Evolutionary conservation across 2,329 filamentous ascomycete genomes (phyloP).

Genomic region (Fusarium chlamydosporum): DNA sequence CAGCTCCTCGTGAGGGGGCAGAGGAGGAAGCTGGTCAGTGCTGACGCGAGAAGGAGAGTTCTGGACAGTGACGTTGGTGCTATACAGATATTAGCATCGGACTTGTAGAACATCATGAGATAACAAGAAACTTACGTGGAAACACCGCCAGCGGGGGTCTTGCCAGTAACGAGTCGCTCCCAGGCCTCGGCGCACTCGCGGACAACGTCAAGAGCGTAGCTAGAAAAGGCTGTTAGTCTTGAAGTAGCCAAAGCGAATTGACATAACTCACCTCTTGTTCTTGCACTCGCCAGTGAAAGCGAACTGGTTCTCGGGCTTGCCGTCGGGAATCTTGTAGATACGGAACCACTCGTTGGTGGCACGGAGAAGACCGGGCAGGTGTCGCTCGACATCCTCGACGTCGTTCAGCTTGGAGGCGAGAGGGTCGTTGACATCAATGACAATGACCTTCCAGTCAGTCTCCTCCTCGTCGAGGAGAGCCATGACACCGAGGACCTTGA

Average conservation of each 20-base stretch:
- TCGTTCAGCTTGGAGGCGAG: conserved; percentile 97
- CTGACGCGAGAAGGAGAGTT: conserved; percentile 81
- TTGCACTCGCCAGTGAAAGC: conserved; percentile 99
- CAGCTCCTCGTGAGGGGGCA: conserved; percentile 85
- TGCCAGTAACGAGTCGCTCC: conserved; percentile 95
- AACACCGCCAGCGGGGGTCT: conserved; percentile 82
- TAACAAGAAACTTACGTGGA: conserved; percentile 75
- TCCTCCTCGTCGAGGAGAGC: conserved; percentile 99
- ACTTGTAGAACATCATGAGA: not conserved
- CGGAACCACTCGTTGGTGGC: conserved; percentile 99
- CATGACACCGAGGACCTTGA: conserved; percentile 99
- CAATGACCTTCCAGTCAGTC: conserved; percentile 99
- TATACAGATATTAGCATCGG: conserved; percentile 59
- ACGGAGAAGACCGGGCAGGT: conserved; percentile 94
- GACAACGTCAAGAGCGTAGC: conserved; percentile 94
- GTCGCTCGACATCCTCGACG: conserved; percentile 98
- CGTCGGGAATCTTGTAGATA: conserved; percentile 99
- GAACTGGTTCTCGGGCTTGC: conserved; percentile 99
- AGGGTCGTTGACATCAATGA: conserved; percentile 98
- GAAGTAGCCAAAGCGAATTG: not conserved
- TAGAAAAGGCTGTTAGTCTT: conserved; percentile 52
- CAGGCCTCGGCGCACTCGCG: conserved; percentile 97
- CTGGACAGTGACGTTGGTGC: conserved; percentile 83
- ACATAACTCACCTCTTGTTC: conserved; percentile 85
- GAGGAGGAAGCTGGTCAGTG: conserved; percentile 77